Evolutionary conservation across 768 basidiomycete genomes (phyloP).

Genomic region (Cyathus striatus): DNA sequence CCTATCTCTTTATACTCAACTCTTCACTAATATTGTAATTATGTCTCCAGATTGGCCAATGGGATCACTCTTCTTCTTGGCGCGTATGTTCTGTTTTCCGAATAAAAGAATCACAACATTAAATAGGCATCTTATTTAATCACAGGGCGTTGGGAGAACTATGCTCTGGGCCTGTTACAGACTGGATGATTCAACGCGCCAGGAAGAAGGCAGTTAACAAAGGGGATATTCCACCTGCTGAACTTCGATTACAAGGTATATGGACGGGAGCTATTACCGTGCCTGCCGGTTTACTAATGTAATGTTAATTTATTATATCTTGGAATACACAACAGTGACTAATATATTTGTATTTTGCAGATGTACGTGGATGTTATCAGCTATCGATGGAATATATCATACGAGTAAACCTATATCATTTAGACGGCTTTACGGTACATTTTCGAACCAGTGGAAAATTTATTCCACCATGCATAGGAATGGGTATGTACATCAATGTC

Average conservation of each 20-base stretch:
- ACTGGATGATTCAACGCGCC: constrained; percentile 28
- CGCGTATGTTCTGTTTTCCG: constrained; percentile 17
- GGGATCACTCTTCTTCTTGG: constrained; percentile 30
- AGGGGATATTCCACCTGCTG: constrained; percentile 19
- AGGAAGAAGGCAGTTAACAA: constrained; percentile 17
- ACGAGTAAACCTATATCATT: no score
- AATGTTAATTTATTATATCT: no score
- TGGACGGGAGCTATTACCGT: constrained; percentile 32
- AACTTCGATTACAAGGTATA: constrained; percentile 31
- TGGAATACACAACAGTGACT: no score
- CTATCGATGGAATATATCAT: no score
- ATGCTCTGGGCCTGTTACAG: constrained; percentile 30
- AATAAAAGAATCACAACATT: no score
- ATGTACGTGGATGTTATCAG: no score
- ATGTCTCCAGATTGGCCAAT: constrained; percentile 28
- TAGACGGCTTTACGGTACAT: constrained; percentile 29
- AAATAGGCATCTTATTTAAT: neutral
- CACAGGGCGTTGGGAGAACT: constrained; percentile 27
- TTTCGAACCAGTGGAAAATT: constrained; percentile 27
- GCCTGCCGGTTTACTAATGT: constrained; percentile 29
- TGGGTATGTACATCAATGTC: constrained; percentile 19
- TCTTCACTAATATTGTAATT: no score
- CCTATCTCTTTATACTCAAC: no score
- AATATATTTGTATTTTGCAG: no score
- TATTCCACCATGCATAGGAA: constrained; percentile 31